Percentiles rank a stretch among this genome's conserved stretches.
Conservation (phyloP, 768 basidiomycete species). For the Russula brevipes region DNA sequence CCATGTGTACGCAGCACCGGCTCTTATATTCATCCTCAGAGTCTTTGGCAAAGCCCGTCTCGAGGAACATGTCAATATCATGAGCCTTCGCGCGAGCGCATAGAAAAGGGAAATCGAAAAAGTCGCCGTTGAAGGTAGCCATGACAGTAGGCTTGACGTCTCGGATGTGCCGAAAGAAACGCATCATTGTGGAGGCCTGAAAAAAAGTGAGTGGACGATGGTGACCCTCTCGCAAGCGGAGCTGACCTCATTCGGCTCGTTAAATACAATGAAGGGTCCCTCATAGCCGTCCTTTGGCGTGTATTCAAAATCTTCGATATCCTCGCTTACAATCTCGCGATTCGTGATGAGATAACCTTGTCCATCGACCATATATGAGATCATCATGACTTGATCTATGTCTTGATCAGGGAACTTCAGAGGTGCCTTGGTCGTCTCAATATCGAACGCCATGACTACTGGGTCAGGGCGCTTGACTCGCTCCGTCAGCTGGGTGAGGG, state of each 20-base stretch:
- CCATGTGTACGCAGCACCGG: slow-evolving; percentile 92
- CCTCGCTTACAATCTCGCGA: slow-evolving; percentile 93
- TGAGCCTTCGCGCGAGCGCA: slow-evolving; percentile 78
- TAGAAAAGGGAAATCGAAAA: slow-evolving; percentile 98
- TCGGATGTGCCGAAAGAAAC: slow-evolving; percentile 92
- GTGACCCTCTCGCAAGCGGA: not conserved
- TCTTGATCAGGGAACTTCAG: slow-evolving; percentile 96
- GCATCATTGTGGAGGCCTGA: slow-evolving; percentile 74
- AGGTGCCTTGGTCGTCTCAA: slow-evolving; percentile 99
- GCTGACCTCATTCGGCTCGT: slow-evolving; percentile 84
- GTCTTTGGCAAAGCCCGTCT: slow-evolving; percentile 90
- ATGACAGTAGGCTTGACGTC: slow-evolving; percentile 94
- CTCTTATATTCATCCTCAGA: slow-evolving; percentile 94
- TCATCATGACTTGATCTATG: slow-evolving; percentile 99
- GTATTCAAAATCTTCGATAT: slow-evolving; percentile 98
- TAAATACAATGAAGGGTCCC: slow-evolving; percentile 93
- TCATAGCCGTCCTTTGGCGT: slow-evolving; percentile 98
- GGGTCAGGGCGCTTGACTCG: slow-evolving; percentile 98
- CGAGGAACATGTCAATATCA: slow-evolving; percentile 94
- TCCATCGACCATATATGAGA: slow-evolving; percentile 99
- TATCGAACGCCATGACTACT: slow-evolving; percentile 98
- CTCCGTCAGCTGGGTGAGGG: slow-evolving; percentile 64
- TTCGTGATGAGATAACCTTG: slow-evolving; percentile 98
- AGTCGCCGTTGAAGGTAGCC: slow-evolving; percentile 98
- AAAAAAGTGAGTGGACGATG: not conserved